Conservation (phyloP, 129 eudicot species). For the Centella asiatica region DNA sequence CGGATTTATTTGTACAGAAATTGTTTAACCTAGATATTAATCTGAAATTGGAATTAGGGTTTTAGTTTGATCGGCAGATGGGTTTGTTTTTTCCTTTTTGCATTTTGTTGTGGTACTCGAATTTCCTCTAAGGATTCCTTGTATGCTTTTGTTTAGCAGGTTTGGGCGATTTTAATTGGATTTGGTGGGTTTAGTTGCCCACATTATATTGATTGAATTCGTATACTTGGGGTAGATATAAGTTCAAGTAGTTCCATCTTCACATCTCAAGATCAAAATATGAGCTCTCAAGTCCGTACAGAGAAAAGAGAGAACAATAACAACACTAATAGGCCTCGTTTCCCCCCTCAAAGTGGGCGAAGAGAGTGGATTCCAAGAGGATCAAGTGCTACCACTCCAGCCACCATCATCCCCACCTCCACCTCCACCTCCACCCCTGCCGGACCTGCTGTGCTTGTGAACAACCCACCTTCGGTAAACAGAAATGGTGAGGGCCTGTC, state of each 20-base stretch:
- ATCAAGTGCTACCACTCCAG: slow-evolving; percentile 14
- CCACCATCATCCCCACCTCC: slow-evolving; percentile 7
- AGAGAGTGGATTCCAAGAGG: slow-evolving; percentile 80
- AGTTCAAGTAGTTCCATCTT: too few relatives aligned
- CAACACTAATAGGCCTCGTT: slow-evolving; percentile 28
- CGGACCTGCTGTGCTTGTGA: not conserved
- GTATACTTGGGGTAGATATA: not conserved
- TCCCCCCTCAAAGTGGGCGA: slow-evolving; percentile 32
- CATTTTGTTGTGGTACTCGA: not conserved
- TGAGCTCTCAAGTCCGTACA: slow-evolving; percentile 60
- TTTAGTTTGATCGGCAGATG: not conserved
- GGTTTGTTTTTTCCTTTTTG: not conserved
- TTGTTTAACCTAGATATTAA: too few relatives aligned
- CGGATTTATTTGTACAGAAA: too few relatives aligned
- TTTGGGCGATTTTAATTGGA: too few relatives aligned
- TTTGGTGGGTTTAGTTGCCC: not conserved
- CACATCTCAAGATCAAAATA: slow-evolving; percentile 30
- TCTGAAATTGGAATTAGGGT: slow-evolving; percentile 8
- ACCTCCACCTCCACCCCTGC: not conserved
- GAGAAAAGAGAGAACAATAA: slow-evolving; percentile 43
- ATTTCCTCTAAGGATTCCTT: too few relatives aligned
- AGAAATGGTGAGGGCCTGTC: slow-evolving; percentile 6
- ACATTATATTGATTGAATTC: not conserved
- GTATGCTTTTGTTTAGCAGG: too few relatives aligned
- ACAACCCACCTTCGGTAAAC: too few relatives aligned